Conservation (phyloP, 306 rosid species). For the Argentina anserina region DNA sequence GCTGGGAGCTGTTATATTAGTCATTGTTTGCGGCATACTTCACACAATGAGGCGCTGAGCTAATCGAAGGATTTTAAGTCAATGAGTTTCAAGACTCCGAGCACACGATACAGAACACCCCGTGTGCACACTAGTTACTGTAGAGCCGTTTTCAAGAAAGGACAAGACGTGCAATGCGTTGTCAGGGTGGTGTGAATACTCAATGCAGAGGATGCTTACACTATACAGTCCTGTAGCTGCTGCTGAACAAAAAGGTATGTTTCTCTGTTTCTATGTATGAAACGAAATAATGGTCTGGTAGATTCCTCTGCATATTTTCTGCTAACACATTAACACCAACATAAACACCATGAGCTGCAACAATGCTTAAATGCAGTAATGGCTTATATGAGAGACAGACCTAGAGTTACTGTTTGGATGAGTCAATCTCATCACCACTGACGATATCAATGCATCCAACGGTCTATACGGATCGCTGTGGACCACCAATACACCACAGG, state of each 20-base stretch:
- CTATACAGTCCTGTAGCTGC: background rate
- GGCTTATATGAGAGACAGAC: background rate
- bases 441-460: conserved; percentile 2
- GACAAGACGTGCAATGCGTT: conserved; percentile 55
- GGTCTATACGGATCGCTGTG: background rate
- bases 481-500: background rate
- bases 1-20: background rate
- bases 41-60: too few species aligned
- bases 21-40: background rate
- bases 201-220: conserved; percentile 14
- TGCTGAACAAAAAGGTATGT: background rate
- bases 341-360: background rate
- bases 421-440: background rate
- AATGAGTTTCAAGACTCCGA: background rate
- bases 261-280: background rate
- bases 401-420: background rate
- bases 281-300: background rate
- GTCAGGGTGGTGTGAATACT: conserved; percentile 38
- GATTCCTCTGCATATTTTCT: background rate
- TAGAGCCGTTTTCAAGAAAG: conserved; percentile 41
- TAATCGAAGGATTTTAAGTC: background rate
- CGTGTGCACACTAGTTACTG: conserved; percentile 12
- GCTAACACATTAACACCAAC: background rate
- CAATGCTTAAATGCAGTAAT: background rate
- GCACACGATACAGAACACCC: background rate